Base-by-base conservation (phyloP, 306 rosid species). In the Vigna reflexopilosa region DNA sequence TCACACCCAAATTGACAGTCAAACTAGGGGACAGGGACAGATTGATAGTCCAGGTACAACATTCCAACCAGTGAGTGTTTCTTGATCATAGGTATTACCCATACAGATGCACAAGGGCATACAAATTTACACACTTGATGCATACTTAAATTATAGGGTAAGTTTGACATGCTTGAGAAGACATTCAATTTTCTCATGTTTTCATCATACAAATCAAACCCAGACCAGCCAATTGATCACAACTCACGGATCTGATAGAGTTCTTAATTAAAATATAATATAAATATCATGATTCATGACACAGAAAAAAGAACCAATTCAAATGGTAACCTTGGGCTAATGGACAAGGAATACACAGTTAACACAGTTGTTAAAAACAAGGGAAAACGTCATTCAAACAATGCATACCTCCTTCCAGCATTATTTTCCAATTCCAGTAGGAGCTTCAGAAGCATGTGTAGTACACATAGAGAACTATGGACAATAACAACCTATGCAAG, bases 401-500 rank as follows among this genome's bases (percentile, higher is more conserved):
- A 70, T 13, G 19, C 59, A 84, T 90, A 94, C 98, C 98, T 92
- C 89, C 81, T 84, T 72, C 70, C 85, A 16, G 71, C 83, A 57
- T 77, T 76, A 77, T 83, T 86, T 80, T 86, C 90, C 42, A 70
- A 40, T 81, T 81, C 86, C 77, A 86, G 45, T 44, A 90, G 77
- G 80, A 81, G 85, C 87, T 89, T 91, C 92, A 94, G 71, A 88
- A 85, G 87, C 81, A 76, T 51, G 82, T 85, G 90, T 77, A 94
- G 80, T 76, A 94, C 80, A 70, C 72, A 73, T 22, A 94, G 86
- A 86, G 97, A 86, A 82, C 92, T 84, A 70, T 75, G 89, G 80
- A 86, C 90, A 83, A 92, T 78, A 77, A 76, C 84, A 75, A 85
- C 90, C 98, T 94, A 89, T 3, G 65, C 61, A 71, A 79, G 55